Conservation (phyloP, 2,329 filamentous ascomycete genomes). For the Harringtonia aguacate region DNA sequence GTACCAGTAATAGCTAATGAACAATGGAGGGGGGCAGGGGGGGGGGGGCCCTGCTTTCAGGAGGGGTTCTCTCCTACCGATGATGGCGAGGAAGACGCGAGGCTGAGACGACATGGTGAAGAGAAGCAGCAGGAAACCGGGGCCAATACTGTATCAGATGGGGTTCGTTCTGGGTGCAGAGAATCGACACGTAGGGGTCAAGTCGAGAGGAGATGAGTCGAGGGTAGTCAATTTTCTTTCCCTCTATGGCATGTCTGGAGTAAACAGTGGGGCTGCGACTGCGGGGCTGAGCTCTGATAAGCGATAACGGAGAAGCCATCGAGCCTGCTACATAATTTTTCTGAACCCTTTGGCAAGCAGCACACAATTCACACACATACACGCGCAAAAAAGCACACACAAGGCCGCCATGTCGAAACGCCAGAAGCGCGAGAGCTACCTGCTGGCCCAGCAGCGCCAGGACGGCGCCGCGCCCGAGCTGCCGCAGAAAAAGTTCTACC, state of each 20-base stretch:
- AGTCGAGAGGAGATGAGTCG: no score
- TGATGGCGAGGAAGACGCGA: constrained; percentile 36
- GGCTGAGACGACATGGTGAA: constrained; percentile 30
- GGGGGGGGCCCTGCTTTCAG: not conserved
- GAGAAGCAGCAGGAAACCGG: not conserved
- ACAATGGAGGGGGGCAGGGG: not conserved
- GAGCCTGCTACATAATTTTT: no score
- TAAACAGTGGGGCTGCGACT: no score
- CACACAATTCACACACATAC: no score
- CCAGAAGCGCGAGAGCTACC: constrained; percentile 57
- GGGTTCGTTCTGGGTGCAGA: no score
- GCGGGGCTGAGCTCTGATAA: no score
- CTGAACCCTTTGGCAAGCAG: no score
- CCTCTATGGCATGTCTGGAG: not conserved
- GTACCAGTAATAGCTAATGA: not conserved
- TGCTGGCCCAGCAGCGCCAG: constrained; percentile 32
- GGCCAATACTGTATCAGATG: no score
- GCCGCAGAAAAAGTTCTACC: constrained; percentile 92
- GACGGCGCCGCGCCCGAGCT: constrained; percentile 48
- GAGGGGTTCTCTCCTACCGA: not conserved
- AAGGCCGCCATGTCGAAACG: constrained; percentile 42
- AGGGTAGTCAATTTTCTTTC: no score
- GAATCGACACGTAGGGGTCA: no score
- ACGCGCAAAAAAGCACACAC: no score
- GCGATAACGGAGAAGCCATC: not conserved